Conservation (phyloP, 2,329 filamentous ascomycete species). For the Bipolaris gigantea region DNA sequence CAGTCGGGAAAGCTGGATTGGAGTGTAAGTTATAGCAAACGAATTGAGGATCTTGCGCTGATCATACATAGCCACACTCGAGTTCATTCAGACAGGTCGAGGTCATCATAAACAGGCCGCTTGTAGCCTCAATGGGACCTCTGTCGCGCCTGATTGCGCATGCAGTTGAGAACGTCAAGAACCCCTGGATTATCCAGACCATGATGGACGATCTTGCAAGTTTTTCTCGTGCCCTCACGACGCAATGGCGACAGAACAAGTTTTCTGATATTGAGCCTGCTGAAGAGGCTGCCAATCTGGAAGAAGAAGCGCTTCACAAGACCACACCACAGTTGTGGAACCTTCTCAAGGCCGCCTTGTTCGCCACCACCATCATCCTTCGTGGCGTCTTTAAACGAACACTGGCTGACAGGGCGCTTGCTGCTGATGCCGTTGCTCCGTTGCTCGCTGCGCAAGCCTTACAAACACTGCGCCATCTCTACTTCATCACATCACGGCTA, state of each 20-base stretch:
- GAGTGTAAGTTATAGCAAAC: slow-evolving; percentile 45
- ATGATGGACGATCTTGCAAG: slow-evolving; percentile 66
- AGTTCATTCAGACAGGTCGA: slow-evolving; percentile 64
- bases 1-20: slow-evolving; percentile 62
- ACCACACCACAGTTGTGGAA: slow-evolving; percentile 76
- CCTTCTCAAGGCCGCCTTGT: slow-evolving; percentile 73
- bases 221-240: slow-evolving; percentile 67
- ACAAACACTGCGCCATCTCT: slow-evolving; percentile 73
- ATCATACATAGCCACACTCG: slow-evolving; percentile 49
- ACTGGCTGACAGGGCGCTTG: slow-evolving; percentile 59
- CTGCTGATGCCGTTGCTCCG: slow-evolving; percentile 62
- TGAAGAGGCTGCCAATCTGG: slow-evolving; percentile 65
- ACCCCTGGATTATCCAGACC: slow-evolving; percentile 53
- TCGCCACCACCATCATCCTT: slow-evolving; percentile 73
- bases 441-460: slow-evolving; percentile 71
- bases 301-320: slow-evolving; percentile 64
- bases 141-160: slow-evolving; percentile 67
- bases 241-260: slow-evolving; percentile 74
- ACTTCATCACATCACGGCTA: slow-evolving; percentile 77
- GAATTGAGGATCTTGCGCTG: neutral
- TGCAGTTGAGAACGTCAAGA: slow-evolving; percentile 60
- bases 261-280: slow-evolving; percentile 72
- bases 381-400: slow-evolving; percentile 71
- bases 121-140: slow-evolving; percentile 69
- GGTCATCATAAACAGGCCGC: slow-evolving; percentile 60